These are phyloP conservation scores for Coemansia umbellata DNA, from an alignment of 192 early-diverging fungal genomes.

Conservation along the genomic window DNA sequence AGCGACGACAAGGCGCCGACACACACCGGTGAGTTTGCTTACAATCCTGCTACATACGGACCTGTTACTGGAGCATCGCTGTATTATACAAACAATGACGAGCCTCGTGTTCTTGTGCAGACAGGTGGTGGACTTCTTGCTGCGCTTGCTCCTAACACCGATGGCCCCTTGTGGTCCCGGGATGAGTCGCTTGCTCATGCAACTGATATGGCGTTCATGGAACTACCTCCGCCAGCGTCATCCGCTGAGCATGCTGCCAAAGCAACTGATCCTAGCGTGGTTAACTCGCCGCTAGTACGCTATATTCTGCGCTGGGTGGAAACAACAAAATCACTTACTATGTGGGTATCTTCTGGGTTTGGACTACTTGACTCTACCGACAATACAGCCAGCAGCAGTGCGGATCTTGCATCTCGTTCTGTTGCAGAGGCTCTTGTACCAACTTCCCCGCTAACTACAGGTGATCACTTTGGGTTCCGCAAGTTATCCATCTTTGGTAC, in stretches of 20 bases:
- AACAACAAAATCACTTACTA: constrained; percentile 33
- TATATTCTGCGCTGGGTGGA: constrained; percentile 62
- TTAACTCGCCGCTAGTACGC: constrained; percentile 56
- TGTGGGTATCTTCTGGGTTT: constrained; percentile 52
- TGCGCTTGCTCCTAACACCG: constrained; percentile 47
- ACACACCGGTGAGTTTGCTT: constrained; percentile 23
- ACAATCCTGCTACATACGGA: constrained; percentile 40
- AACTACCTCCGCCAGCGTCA: constrained; percentile 65
- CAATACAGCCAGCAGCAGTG: not conserved
- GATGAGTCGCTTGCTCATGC: constrained; percentile 80
- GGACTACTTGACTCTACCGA: constrained; percentile 23
- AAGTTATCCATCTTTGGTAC: constrained; percentile 85
- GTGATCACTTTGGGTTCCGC: constrained; percentile 69
- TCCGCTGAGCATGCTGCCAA: constrained; percentile 36
- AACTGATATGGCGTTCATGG: constrained; percentile 69
- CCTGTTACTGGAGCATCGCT: constrained; percentile 19
- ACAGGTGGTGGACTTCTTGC: constrained; percentile 59
- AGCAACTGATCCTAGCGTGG: constrained; percentile 51
- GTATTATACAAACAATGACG: constrained; percentile 3
- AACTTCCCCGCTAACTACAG: constrained; percentile 3
- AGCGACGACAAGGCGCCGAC: constrained; percentile 8
- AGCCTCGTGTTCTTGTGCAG: constrained; percentile 51
- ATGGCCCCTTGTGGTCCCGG: constrained; percentile 67
- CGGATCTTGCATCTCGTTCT: constrained; percentile 2
- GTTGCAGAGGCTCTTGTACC: constrained; percentile 3